A percentile compares a stretch with the other conserved stretches of the same genome.
Conservation (phyloP, 2,329 filamentous ascomycete genomes). For the Bipolaris victoriae region DNA sequence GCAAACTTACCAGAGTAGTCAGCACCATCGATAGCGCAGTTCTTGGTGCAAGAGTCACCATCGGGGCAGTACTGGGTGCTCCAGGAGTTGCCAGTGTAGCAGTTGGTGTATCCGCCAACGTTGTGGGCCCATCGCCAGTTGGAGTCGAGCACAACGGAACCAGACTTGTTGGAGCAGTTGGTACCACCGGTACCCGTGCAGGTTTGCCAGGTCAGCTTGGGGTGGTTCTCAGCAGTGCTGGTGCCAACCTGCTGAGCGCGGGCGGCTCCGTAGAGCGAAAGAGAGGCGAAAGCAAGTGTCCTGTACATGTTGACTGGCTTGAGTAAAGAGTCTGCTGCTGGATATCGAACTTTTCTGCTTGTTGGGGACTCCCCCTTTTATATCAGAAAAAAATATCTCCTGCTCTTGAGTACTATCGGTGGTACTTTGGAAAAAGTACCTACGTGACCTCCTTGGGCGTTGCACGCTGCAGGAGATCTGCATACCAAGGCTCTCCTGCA, state of each 20-base stretch:
- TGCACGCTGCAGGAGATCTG: conserved; percentile 25
- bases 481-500: conserved; percentile 15
- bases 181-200: conserved; percentile 50
- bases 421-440: conserved; percentile 22
- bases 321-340: conserved; percentile 33
- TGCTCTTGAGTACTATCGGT: conserved; percentile 12
- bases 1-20: conserved; percentile 47
- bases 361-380: conserved; percentile 25
- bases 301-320: conserved; percentile 48
- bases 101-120: conserved; percentile 55
- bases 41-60: conserved; percentile 46
- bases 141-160: conserved; percentile 52
- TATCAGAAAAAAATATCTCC: conserved; percentile 31
- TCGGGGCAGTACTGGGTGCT: conserved; percentile 51
- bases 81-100: conserved; percentile 56
- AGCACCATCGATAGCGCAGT: conserved; percentile 53
- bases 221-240: conserved; percentile 50
- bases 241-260: conserved; percentile 53
- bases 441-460: conserved; percentile 27
- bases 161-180: conserved; percentile 48
- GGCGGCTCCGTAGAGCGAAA: conserved; percentile 49
- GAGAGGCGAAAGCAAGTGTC: conserved; percentile 48
- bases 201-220: conserved; percentile 48
- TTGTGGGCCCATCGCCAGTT: conserved; percentile 61
- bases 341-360: conserved; percentile 30